Evolutionary conservation across 352 stramenopile species (phyloP).

Genomic region (Pythium phragmiticola): DNA sequence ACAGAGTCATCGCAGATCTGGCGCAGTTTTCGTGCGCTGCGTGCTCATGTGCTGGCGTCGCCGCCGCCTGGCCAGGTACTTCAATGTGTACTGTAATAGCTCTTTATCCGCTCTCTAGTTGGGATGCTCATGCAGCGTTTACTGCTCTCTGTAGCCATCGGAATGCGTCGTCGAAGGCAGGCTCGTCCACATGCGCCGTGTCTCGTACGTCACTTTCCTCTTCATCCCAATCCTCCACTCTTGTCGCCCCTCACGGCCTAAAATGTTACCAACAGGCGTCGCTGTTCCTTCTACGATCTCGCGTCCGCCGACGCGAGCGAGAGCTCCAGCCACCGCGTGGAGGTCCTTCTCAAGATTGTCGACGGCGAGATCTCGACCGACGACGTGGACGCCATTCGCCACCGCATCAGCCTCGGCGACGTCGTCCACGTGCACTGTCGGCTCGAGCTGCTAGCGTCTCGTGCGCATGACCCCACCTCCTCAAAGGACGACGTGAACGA

Average conservation of each 20-base stretch:
- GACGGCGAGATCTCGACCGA: constrained; percentile 60
- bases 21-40: constrained; percentile 52
- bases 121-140: neutral
- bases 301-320: constrained; percentile 29
- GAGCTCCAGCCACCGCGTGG: constrained; percentile 38
- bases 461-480: neutral
- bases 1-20: constrained; percentile 20
- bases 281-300: constrained; percentile 79
- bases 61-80: constrained; percentile 27
- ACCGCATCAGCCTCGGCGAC: constrained; percentile 64
- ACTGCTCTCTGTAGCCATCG: neutral
- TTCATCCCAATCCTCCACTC: neutral
- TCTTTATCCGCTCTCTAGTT: neutral
- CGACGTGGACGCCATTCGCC: constrained; percentile 60
- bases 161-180: constrained; percentile 65
- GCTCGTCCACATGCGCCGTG: constrained; percentile 70
- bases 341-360: constrained; percentile 82
- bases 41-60: constrained; percentile 29
- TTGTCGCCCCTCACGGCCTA: neutral
- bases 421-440: constrained; percentile 62
- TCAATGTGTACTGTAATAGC: neutral
- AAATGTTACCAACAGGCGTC: constrained; percentile 34
- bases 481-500: neutral
- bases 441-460: constrained; percentile 38
- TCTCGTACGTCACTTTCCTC: constrained; percentile 43